Evolutionary conservation across 805 yeast species (phyloP).

Genomic region (Saccharomyces mikatae): DNA sequence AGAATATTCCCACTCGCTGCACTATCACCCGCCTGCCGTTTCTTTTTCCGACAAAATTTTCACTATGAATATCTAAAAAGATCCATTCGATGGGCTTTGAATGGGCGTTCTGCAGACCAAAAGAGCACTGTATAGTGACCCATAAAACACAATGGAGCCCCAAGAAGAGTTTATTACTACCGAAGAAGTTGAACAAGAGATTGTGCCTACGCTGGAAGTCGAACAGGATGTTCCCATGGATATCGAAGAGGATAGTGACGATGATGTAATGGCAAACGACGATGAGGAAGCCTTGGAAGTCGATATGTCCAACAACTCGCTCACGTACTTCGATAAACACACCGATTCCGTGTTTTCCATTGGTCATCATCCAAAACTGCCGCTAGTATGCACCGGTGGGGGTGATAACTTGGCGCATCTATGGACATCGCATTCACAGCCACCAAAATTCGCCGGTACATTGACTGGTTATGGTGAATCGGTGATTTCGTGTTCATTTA

Average conservation of each 20-base stretch:
- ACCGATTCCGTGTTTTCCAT: constrained; percentile 78
- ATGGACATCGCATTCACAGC: constrained; percentile 87
- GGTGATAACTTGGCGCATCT: constrained; percentile 84
- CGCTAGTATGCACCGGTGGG: constrained; percentile 87
- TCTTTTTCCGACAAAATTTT: neutral
- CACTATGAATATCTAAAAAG: neutral
- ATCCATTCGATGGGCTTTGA: neutral
- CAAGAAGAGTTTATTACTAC: constrained; percentile 33
- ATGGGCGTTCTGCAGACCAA: neutral
- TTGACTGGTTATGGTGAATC: constrained; percentile 81
- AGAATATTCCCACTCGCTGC: neutral
- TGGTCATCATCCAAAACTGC: constrained; percentile 76
- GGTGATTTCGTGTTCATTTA: constrained; percentile 75
- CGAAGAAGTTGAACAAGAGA: constrained; percentile 40
- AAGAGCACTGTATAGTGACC: neutral
- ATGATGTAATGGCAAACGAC: constrained; percentile 26
- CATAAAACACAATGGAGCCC: constrained; percentile 12
- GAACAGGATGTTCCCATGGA: constrained; percentile 30
- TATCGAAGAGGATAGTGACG: constrained; percentile 35
- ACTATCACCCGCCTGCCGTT: neutral
- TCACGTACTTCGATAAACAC: constrained; percentile 83
- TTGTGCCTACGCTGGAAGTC: constrained; percentile 26
- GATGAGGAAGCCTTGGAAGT: constrained; percentile 52
- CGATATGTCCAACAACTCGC: constrained; percentile 84
- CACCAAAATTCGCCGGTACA: constrained; percentile 72